Conservation (phyloP, 768 basidiomycete species). For the Amanita subjunquillea region DNA sequence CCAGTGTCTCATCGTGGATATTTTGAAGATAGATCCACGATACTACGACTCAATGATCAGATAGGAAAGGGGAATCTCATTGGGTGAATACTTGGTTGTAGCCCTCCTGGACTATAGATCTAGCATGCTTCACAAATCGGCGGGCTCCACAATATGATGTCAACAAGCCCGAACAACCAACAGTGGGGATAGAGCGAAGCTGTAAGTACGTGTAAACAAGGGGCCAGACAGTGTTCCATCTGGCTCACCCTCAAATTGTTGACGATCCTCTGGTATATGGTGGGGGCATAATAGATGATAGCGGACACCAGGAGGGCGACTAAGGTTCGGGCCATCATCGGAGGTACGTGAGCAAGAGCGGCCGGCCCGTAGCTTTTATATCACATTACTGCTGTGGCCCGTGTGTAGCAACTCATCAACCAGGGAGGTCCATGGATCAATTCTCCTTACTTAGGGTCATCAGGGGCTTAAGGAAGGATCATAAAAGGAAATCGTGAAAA, state of each 20-base stretch:
- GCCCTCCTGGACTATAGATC: conserved; percentile 21
- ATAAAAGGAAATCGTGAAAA: too few relatives aligned
- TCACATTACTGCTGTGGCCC: too few relatives aligned
- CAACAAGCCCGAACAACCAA: conserved; percentile 2
- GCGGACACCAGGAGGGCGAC: too few relatives aligned
- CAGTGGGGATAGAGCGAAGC: not conserved
- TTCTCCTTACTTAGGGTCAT: too few relatives aligned
- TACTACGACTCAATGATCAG: conserved; percentile 9
- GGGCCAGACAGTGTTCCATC: too few relatives aligned
- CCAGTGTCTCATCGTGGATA: conserved; percentile 35
- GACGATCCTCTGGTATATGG: not conserved
- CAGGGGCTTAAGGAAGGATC: too few relatives aligned
- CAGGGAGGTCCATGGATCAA: too few relatives aligned
- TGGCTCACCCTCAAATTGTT: not conserved
- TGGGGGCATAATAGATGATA: not conserved
- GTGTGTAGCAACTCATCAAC: too few relatives aligned
- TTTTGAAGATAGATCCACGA: conserved; percentile 25
- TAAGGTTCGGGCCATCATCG: too few relatives aligned
- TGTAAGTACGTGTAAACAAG: not conserved
- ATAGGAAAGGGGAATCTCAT: not conserved
- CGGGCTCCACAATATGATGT: conserved; percentile 17
- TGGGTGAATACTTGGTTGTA: conserved; percentile 16
- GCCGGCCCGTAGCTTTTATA: too few relatives aligned
- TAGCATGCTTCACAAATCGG: conserved; percentile 14
- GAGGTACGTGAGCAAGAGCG: too few relatives aligned